Percentiles rank a stretch among this genome's conserved stretches.
Evolutionary conservation across 1,284 basidiomycete genomes (phyloP).

Genomic region (Chalciporus piperatoides): DNA sequence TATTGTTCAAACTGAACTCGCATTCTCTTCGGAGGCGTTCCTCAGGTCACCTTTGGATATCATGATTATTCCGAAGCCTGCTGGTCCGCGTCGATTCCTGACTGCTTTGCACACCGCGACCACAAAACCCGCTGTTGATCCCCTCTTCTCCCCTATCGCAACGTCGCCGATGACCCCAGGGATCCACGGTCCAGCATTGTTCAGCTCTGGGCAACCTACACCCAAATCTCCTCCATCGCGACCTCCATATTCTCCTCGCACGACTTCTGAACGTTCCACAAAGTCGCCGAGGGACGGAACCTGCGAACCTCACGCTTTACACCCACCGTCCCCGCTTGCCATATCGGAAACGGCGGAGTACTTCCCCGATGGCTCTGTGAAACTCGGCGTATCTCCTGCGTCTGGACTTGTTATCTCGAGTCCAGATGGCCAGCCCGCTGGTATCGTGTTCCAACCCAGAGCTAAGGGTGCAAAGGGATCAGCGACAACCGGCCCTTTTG

Average conservation of each 20-base stretch:
- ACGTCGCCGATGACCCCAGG: constrained; percentile 81
- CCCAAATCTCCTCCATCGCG: constrained; percentile 42
- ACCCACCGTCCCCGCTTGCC: constrained; percentile 69
- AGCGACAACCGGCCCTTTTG: constrained; percentile 9
- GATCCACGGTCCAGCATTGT: constrained; percentile 41
- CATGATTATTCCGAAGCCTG: constrained; percentile 93
- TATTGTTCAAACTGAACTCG: constrained; percentile 68
- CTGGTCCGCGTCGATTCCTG: constrained; percentile 86
- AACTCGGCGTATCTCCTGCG: constrained; percentile 73
- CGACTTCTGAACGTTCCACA: constrained; percentile 56
- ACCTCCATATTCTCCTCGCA: constrained; percentile 48
- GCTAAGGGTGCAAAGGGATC: constrained; percentile 37
- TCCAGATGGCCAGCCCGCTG: constrained; percentile 88
- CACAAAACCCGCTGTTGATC: constrained; percentile 80
- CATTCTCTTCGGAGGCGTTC: constrained; percentile 38
- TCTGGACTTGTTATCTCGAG: constrained; percentile 90
- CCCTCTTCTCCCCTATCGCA: constrained; percentile 88
- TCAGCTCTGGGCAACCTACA: constrained; percentile 36
- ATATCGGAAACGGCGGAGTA: constrained; percentile 82
- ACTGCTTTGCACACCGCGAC: constrained; percentile 87
- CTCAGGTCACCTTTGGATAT: constrained; percentile 64
- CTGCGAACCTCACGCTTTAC: constrained; percentile 39
- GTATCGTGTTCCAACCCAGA: constrained; percentile 91
- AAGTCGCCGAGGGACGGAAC: constrained; percentile 49
- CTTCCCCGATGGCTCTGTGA: constrained; percentile 71